Evolutionary conservation across 257 asterid species (phyloP).

Genomic region (Lavandula angustifolia): DNA sequence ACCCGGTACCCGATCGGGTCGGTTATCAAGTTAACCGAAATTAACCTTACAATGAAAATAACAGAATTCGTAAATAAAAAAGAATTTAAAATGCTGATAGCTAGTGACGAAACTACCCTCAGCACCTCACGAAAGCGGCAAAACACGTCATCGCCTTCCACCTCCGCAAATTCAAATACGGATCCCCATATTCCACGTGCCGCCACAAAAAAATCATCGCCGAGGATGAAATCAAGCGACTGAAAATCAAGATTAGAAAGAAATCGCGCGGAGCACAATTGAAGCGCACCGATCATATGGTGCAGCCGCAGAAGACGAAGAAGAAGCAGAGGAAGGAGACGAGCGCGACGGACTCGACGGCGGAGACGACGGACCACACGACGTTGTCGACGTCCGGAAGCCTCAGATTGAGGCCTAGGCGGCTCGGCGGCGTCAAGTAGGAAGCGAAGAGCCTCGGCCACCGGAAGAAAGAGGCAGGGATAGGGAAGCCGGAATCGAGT

Average conservation of each 20-base stretch:
- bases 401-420: constrained; percentile 31
- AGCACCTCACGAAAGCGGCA: neutral
- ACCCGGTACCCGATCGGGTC: no score
- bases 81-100: neutral
- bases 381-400: constrained; percentile 50
- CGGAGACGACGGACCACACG: constrained; percentile 50
- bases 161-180: constrained; percentile 5
- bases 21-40: no score
- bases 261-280: neutral
- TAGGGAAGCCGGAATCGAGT: constrained; percentile 32
- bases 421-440: constrained; percentile 34
- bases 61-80: neutral
- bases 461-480: constrained; percentile 44
- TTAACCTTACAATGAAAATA: neutral
- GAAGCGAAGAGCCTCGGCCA: constrained; percentile 48
- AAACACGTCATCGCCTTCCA: neutral
- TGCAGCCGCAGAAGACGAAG: constrained; percentile 57
- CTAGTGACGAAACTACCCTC: neutral
- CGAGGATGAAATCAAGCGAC: neutral
- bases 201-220: no score
- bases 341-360: constrained; percentile 53
- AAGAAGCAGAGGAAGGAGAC: constrained; percentile 57
- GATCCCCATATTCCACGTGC: constrained; percentile 29
- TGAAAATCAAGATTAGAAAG: neutral
- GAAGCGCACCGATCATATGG: constrained; percentile 30